Conservation (phyloP, 305 asterid species). For the Fraxinus dipetala region DNA sequence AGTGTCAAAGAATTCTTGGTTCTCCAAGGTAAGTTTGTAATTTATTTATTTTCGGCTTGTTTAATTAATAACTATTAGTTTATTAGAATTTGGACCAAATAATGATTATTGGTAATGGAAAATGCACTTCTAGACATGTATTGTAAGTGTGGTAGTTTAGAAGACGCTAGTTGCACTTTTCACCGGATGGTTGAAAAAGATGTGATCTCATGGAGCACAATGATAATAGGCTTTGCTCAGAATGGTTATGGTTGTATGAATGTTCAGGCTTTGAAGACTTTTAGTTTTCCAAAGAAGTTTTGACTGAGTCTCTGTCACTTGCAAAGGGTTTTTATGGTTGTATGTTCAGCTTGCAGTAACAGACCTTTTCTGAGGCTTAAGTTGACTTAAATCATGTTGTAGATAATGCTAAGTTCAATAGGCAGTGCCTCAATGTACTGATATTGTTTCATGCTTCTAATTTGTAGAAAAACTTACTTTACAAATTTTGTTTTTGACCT, state of each 20-base stretch:
- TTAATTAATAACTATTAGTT: too few relatives aligned
- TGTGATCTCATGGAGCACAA: slow-evolving; percentile 84
- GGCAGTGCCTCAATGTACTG: slow-evolving; percentile 28
- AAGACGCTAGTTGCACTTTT: slow-evolving; percentile 52
- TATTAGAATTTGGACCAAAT: too few relatives aligned
- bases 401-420: slow-evolving; percentile 27
- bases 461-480: neutral
- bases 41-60: too few relatives aligned
- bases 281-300: neutral
- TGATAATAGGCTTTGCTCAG: slow-evolving; percentile 75
- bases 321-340: slow-evolving; percentile 30
- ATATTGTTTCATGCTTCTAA: slow-evolving; percentile 11
- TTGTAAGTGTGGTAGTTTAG: slow-evolving; percentile 67
- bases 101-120: slow-evolving; percentile 39
- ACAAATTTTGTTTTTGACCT: neutral
- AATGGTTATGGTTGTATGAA: slow-evolving; percentile 48
- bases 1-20: too few relatives aligned
- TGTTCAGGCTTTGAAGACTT: too few relatives aligned
- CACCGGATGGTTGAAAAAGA: slow-evolving; percentile 53
- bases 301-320: slow-evolving; percentile 24
- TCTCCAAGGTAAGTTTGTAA: too few relatives aligned
- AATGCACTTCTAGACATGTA: slow-evolving; percentile 82
- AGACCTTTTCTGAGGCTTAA: slow-evolving; percentile 39
- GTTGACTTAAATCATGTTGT: slow-evolving; percentile 29
- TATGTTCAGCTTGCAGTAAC: slow-evolving; percentile 38